A percentile compares a stretch with the other conserved stretches of the same genome.
Conservation (phyloP, 1,284 basidiomycete genomes). For the Takashimella tepidaria region DNA sequence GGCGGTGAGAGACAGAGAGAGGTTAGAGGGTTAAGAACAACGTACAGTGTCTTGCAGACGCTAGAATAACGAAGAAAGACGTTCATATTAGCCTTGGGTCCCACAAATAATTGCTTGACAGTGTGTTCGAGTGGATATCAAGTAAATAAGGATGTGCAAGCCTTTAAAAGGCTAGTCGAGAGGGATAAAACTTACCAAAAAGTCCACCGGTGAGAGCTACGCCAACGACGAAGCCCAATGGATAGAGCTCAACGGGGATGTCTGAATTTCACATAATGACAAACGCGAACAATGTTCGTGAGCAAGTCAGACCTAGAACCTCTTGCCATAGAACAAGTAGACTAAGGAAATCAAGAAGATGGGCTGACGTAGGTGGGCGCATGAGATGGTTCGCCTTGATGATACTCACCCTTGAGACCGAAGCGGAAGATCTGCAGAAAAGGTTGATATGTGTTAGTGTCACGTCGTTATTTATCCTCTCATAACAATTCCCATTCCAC, state of each 20-base stretch:
- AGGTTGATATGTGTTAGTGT: background rate
- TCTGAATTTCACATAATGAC: conserved; percentile 18
- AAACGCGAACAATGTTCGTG: background rate
- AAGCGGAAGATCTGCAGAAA: conserved; percentile 44
- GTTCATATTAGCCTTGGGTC: no score
- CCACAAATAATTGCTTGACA: no score
- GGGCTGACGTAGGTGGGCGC: background rate
- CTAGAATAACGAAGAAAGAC: no score
- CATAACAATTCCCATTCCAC: no score
- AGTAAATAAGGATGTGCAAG: no score
- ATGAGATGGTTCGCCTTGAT: background rate
- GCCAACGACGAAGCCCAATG: conserved; percentile 44
- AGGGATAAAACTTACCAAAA: conserved; percentile 25
- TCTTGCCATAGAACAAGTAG: background rate
- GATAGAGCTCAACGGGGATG: conserved; percentile 48
- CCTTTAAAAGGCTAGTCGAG: background rate
- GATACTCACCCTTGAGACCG: conserved; percentile 31
- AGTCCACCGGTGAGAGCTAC: conserved; percentile 40
- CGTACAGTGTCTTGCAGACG: background rate
- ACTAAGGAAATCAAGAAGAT: background rate
- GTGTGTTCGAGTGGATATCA: no score
- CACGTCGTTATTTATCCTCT: no score
- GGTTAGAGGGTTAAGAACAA: background rate
- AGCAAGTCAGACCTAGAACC: background rate
- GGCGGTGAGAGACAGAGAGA: background rate